Evolutionary conservation across 306 rosid species (phyloP), one percentile per base, ranked within the genome.

Genomic region (Prunus salicina): DNA sequence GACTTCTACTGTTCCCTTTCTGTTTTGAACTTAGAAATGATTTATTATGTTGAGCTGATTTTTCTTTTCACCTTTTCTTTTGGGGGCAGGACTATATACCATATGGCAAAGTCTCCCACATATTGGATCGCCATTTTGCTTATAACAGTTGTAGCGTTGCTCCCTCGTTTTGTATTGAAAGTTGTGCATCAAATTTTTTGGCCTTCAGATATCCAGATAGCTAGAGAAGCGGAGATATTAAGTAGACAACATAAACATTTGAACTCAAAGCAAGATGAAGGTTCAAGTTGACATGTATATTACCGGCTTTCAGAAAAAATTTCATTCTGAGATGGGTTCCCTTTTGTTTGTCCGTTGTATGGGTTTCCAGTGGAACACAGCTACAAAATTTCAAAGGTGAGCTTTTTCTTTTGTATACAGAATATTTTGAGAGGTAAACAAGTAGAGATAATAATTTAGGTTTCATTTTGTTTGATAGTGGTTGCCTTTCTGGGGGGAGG

Each of bases 131-230:
- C 93, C 67, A 91, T 93, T 85, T 85, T 89, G 76, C 97, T 91
- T 69, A 88, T 93, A 69, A 89, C 80, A 28, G 79, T 91, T 24
- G 89, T 91, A 62, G 97, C 88, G 55, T 75, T 93, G 88, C 97
- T 93, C 74, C 98, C 98, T 73, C 98, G 97, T 58, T 91, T 88
- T 82, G 82, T 84, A 55, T 84, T 89, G 58, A 93, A 91, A 85
- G 91, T 88, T 69, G 86, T 91, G 68, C 72, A 71, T 69, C 97
- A 89, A 76, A 87, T 79, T 12, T 88, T 89, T 84, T 88, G 98
- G 95, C 96, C 97, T 52, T 91, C 97, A 2, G 98, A 89, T 83
- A 86, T 93, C 86, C 98, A 93, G 91, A 91, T 88, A 86, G 97
- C 96, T 50, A 89, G 91, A 81, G 98, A 93, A 83, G 83, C 80